phyloP scores from a whole-genome alignment of 2,329 filamentous ascomycete species.

The Talaromyces marneffei region DNA sequence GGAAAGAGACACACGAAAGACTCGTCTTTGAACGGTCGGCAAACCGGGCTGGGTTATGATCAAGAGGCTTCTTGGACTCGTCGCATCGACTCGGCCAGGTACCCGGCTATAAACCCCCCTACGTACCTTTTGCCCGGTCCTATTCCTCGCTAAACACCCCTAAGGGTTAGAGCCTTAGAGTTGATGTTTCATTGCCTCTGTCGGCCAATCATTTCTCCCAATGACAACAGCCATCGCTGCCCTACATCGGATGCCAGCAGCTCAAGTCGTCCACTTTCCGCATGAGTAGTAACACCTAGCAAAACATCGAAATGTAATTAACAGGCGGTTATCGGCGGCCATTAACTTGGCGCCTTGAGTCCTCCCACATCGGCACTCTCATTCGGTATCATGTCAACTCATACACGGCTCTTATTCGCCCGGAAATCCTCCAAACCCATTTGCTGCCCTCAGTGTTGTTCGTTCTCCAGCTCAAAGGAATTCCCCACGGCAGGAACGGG shows the following conservation, averaged over 20 bases:
- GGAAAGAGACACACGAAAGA: neutral
- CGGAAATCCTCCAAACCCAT: neutral
- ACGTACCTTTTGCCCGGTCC: neutral
- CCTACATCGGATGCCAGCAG: neutral
- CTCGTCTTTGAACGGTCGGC: neutral
- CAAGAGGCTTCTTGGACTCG: neutral
- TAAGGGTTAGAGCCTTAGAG: neutral
- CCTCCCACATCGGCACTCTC: neutral
- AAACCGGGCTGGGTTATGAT: neutral
- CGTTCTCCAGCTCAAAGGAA: neutral
- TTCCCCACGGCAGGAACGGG: neutral
- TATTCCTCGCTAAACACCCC: neutral
- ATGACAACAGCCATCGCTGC: neutral
- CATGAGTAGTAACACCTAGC: neutral
- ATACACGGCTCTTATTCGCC: neutral
- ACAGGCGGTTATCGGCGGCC: neutral
- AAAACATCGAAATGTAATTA: too few relatives aligned
- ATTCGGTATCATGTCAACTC: neutral
- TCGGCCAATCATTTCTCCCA: neutral
- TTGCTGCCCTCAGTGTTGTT: neutral
- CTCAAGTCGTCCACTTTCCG: neutral
- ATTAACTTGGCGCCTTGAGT: neutral
- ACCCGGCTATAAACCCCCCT: neutral
- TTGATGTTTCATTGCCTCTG: neutral
- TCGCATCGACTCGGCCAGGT: neutral